Conservation (phyloP, 306 rosid genomes). For the Mucuna pruriens region DNA sequence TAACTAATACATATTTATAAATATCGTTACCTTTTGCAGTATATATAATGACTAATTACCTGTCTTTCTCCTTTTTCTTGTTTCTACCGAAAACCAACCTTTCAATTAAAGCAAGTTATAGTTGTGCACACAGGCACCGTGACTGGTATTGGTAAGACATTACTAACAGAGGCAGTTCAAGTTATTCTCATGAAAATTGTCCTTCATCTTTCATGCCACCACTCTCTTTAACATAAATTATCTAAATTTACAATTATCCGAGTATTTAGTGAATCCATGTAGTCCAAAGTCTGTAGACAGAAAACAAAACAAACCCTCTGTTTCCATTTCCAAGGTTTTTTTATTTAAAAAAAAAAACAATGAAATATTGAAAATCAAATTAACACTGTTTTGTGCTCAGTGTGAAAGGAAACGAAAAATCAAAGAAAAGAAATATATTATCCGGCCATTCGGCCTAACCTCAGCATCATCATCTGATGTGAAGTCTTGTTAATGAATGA, state of each 20-base stretch:
- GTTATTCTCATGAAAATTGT: constrained; percentile 31
- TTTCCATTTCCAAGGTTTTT: constrained; percentile 12
- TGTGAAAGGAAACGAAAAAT: constrained; percentile 30
- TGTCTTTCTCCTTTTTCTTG: not conserved
- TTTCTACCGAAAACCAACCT: not conserved
- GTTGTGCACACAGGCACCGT: constrained; percentile 1
- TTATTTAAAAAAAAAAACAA: not conserved
- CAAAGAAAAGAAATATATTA: not conserved
- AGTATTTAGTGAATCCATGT: not conserved
- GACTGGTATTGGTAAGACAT: constrained; percentile 9
- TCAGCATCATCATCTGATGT: constrained; percentile 2
- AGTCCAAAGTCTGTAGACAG: not conserved
- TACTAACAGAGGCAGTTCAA: constrained; percentile 4
- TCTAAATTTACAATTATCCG: not conserved
- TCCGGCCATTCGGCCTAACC: constrained; percentile 17
- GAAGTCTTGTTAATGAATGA: not conserved
- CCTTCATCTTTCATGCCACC: not conserved
- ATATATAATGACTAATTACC: not conserved
- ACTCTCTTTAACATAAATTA: not conserved
- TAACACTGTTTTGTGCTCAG: not conserved
- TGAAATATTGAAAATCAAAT: not conserved
- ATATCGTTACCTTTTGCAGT: not conserved
- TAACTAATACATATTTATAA: not conserved
- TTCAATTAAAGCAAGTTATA: constrained; percentile 30
- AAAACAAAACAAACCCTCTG: not conserved